phyloP scores from a whole-genome alignment of 805 yeast genomes.

The Kurtzmaniella fragi region DNA sequence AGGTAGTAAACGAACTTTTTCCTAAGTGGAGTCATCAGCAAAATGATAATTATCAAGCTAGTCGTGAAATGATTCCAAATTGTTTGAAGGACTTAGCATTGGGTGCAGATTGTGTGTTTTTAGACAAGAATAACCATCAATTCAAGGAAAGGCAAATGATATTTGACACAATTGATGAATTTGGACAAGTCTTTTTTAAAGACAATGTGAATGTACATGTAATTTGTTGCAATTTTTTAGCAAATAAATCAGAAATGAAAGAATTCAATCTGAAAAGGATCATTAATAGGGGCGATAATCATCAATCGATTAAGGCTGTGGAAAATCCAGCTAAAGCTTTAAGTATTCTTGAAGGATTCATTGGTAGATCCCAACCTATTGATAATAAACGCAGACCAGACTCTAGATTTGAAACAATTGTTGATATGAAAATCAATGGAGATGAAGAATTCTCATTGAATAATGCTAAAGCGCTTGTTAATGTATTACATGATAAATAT shows the following conservation, averaged over 20 bases:
- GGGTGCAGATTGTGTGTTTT: slow-evolving; percentile 48
- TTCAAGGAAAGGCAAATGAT: slow-evolving; percentile 63
- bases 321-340: slow-evolving; percentile 47
- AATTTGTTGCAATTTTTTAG: slow-evolving; percentile 66
- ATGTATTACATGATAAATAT: slow-evolving; percentile 31
- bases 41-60: slow-evolving; percentile 69
- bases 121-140: slow-evolving; percentile 83
- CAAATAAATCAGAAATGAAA: slow-evolving; percentile 37
- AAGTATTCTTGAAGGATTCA: slow-evolving; percentile 70
- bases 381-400: slow-evolving; percentile 51
- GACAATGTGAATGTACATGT: slow-evolving; percentile 40
- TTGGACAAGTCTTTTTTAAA: slow-evolving; percentile 41
- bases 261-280: slow-evolving; percentile 57
- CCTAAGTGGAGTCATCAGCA: slow-evolving; percentile 71
- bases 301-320: slow-evolving; percentile 66
- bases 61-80: slow-evolving; percentile 42
- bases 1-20: slow-evolving; percentile 51
- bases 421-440: slow-evolving; percentile 46
- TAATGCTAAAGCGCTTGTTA: slow-evolving; percentile 45
- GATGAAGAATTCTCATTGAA: slow-evolving; percentile 38
- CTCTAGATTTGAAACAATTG: slow-evolving; percentile 55
- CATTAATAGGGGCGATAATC: slow-evolving; percentile 73
- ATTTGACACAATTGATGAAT: slow-evolving; percentile 44
- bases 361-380: slow-evolving; percentile 63
- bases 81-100: slow-evolving; percentile 29